Conservation (phyloP, 1,139 yeast genomes). For the Suhomyces guaymorum region DNA sequence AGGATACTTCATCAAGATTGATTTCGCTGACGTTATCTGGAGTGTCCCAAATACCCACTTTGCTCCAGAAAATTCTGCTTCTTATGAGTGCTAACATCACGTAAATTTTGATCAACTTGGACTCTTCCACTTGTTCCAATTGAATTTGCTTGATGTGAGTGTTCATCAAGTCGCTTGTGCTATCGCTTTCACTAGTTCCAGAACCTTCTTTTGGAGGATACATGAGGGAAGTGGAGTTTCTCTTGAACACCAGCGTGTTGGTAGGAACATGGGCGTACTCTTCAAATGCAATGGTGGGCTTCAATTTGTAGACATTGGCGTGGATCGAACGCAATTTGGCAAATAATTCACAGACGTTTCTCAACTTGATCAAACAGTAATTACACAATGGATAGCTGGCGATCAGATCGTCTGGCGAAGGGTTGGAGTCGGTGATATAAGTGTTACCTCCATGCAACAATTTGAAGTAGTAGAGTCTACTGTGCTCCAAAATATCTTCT, state of each 20-base stretch:
- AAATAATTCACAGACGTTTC: constrained; percentile 78
- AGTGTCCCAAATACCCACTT: constrained; percentile 67
- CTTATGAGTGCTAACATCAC: constrained; percentile 33
- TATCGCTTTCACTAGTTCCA: constrained; percentile 8
- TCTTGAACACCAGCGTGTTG: constrained; percentile 21
- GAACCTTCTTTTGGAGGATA: constrained; percentile 3
- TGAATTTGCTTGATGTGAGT: constrained; percentile 13
- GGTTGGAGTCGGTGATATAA: constrained; percentile 9
- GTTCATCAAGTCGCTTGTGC: constrained; percentile 12
- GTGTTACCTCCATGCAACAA: constrained; percentile 24
- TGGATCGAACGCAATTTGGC: constrained; percentile 70
- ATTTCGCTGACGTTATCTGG: constrained; percentile 31
- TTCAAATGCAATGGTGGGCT: constrained; percentile 26
- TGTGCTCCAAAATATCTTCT: constrained; percentile 68
- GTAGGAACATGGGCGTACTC: constrained; percentile 19
- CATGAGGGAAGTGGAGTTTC: constrained; percentile 14
- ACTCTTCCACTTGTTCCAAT: constrained; percentile 21
- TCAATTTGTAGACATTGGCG: constrained; percentile 45
- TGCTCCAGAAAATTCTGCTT: constrained; percentile 73
- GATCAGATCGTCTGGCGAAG: constrained; percentile 25
- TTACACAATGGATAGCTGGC: constrained; percentile 75
- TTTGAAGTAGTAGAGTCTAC: constrained; percentile 71
- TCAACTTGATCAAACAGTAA: constrained; percentile 73
- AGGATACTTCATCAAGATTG: constrained; percentile 17
- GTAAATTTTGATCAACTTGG: constrained; percentile 25